A percentile compares a stretch with the other conserved stretches of the same genome.
phyloP scores from a whole-genome alignment of 805 yeast species.

The Wilhelminamyces savonicus region DNA sequence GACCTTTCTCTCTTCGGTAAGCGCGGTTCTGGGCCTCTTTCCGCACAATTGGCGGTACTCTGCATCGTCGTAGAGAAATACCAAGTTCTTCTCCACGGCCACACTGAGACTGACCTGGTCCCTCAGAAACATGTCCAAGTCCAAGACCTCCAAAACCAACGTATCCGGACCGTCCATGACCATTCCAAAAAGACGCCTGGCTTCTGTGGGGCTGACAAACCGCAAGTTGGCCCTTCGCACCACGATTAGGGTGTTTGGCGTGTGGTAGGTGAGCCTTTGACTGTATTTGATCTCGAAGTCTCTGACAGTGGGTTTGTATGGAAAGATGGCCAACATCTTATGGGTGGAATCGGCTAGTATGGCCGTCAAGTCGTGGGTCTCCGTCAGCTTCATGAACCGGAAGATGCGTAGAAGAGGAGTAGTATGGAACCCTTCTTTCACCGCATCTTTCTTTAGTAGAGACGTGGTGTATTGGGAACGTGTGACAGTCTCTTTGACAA shows the following conservation, averaged over 20 bases:
- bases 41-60: too few species aligned
- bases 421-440: conserved; percentile 4
- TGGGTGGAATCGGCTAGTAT: conserved; percentile 27
- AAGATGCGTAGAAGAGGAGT: conserved; percentile 24
- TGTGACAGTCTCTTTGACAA: conserved; percentile 4
- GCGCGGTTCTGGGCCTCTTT: too few species aligned
- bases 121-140: conserved; percentile 24
- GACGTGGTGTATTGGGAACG: conserved; percentile 5
- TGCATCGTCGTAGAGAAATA: conserved; percentile 18
- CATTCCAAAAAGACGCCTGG: conserved; percentile 1
- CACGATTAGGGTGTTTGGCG: conserved; percentile 19
- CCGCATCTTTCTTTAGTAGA: conserved; percentile 11
- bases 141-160: conserved; percentile 21
- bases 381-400: conserved; percentile 16
- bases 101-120: conserved; percentile 20
- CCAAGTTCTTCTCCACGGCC: conserved; percentile 13
- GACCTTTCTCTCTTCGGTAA: too few species aligned
- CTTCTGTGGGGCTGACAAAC: conserved; percentile 8
- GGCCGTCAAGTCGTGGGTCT: conserved; percentile 19
- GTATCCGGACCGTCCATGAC: conserved; percentile 6
- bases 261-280: conserved; percentile 28
- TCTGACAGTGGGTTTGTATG: conserved; percentile 18
- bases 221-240: conserved; percentile 21
- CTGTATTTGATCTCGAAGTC: conserved; percentile 23
- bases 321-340: conserved; percentile 23